Base-by-base conservation (phyloP, 305 asterid species). In the Petunia hybrid region DNA sequence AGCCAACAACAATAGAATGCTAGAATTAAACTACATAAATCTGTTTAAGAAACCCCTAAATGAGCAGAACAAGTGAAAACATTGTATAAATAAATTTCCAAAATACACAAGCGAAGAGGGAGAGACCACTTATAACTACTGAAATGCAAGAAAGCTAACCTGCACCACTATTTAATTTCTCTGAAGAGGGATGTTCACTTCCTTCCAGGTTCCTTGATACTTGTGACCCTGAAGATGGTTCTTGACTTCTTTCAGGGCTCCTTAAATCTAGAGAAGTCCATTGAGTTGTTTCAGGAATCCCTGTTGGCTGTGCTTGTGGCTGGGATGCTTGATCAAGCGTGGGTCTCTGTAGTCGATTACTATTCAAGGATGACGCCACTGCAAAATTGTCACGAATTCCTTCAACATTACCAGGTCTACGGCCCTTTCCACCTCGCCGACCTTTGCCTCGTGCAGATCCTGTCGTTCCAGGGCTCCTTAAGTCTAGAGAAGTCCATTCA, bases 171-270 rank as follows among this genome's bases (percentile, higher is more conserved):
- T 70, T 70, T 70, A 70, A 70, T 22, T 70, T 70, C 40, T 45
- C 77, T 70, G 77, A 22, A 70, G 77, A 70, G 40, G 77, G 77
- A 10, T 9, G 77, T 70, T 45, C 77, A 70, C 77, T 70, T 31
- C 77, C 60, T 70, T 70, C 77, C 59, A 70, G 10, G 31, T 70
- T 70, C 42, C 60, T 46, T 70, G 77, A 45, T 10, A 46, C 45
- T 45, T 70, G 59, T 70, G 42, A 70, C 77, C 60, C 42, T 4
- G 77, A 22, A n/a, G 48, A 70, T 10, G 39, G 77, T 70, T 41
- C 31, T 46, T 45, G 77, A 46, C 77, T 70, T 70, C 59, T 70
- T 46, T 55, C 77, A 46, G 77, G 77, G 77, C 42, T 45, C 59
- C 12, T 13, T 31, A 70, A 70, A 40, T 36, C 60, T 22, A 38